Evolutionary conservation across 768 basidiomycete species (phyloP), one percentile per base, ranked within the genome.

Genomic region (Russula sp.): DNA sequence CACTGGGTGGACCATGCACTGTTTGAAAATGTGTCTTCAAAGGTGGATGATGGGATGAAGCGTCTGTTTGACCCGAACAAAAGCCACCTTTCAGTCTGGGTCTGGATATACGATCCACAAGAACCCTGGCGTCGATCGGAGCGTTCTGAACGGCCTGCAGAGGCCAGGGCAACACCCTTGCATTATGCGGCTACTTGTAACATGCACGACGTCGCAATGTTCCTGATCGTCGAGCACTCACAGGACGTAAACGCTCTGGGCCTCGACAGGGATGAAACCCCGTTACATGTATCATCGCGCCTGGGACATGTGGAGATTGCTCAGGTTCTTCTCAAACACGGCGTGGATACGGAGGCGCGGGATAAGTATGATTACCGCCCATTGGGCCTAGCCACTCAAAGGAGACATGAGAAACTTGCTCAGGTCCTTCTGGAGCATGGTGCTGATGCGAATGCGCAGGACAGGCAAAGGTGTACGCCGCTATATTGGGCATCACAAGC

Each of bases 121-220:
- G 3, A 0, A 3, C 9, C 0, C n/a, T n/a, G n/a, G n/a, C n/a
- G n/a, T 10, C 4, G 0, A 3, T 50, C 49, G 49, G 0, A 2
- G 26, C 7, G 16, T 8, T 18, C 26, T 8, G 26, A 28, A 26
- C 7, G 11, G 24, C 26, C 49, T 7, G 2, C 0, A 26, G 5
- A 9, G 26, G 26, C 49, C 26, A 50, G 26, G 26, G 22, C n/a
- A 26, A 50, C 49, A 50, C 49, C 26, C 6, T 50, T 50, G 22
- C 49, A 50, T 50, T 28, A 48, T 22, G 46, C 46, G 0, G 22
- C 46, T 0, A 4, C 2, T 11, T 48, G 11, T 22, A 4, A 5
- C 22, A 5, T 48, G 46, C 22, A 20, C 20, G 40, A 56, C 7
- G 11, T 56, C 10, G 57, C 40, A 1, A 11, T 4, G 2, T 48